A percentile compares a stretch with the other conserved stretches of the same genome.
phyloP scores from a whole-genome alignment of 352 stramenopile genomes.

The Lagenidium giganteum region DNA sequence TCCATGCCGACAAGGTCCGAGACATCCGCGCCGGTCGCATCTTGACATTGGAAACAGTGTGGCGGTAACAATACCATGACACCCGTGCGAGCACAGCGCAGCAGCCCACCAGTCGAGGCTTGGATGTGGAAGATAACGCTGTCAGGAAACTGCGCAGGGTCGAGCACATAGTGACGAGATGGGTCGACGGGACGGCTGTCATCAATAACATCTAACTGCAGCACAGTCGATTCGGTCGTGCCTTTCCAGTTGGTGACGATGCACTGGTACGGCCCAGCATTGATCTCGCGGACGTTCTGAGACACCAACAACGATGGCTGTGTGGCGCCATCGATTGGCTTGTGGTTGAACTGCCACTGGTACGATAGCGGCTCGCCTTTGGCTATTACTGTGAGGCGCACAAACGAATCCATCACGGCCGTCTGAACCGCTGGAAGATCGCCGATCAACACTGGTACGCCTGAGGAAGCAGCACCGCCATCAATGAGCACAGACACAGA shows the following conservation, averaged over 20 bases:
- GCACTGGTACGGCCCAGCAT: conserved; percentile 56
- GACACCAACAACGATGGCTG: conserved; percentile 46
- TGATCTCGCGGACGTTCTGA: conserved; percentile 42
- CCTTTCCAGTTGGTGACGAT: conserved; percentile 55
- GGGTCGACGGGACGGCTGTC: conserved; percentile 34
- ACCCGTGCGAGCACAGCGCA: conserved; percentile 19
- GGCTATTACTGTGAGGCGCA: conserved; percentile 37
- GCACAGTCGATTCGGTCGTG: conserved; percentile 14
- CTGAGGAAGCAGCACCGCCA: conserved; percentile 4
- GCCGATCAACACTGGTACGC: conserved; percentile 31
- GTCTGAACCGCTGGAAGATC: conserved; percentile 31
- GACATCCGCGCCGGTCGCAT: conserved; percentile 33
- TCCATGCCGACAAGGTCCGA: conserved; percentile 46
- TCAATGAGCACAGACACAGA: background rate
- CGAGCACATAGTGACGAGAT: conserved; percentile 31
- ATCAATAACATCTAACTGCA: conserved; percentile 43
- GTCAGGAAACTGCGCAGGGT: conserved; percentile 6
- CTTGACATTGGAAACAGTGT: conserved; percentile 37
- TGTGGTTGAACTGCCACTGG: conserved; percentile 48
- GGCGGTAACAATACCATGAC: conserved; percentile 45
- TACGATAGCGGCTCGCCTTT: conserved; percentile 68
- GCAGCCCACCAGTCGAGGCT: conserved; percentile 27
- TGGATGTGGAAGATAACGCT: conserved; percentile 28
- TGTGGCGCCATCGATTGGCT: conserved; percentile 28
- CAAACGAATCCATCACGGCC: conserved; percentile 41